A percentile compares a stretch with the other conserved stretches of the same genome.
phyloP scores from a whole-genome alignment of 2,329 filamentous ascomycete genomes.

The Ceratocystis lukuohia region DNA sequence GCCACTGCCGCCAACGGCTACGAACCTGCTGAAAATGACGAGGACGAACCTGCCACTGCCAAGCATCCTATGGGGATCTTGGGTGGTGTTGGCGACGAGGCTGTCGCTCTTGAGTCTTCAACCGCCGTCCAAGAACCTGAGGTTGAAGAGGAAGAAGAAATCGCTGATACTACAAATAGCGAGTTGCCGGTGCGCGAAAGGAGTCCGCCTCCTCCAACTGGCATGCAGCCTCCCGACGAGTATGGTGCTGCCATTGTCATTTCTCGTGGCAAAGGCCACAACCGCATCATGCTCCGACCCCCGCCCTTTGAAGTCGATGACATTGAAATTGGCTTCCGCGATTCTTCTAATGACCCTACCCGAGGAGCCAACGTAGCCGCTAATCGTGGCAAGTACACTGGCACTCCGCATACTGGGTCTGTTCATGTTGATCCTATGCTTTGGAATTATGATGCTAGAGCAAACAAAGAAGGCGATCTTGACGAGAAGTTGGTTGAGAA shows the following conservation, averaged over 20 bases:
- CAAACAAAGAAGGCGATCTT: constrained; percentile 36
- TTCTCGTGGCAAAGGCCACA: constrained; percentile 33
- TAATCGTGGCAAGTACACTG: constrained; percentile 40
- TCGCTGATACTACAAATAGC: constrained; percentile 6
- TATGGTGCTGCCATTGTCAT: constrained; percentile 38
- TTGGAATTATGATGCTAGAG: constrained; percentile 39
- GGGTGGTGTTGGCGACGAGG: constrained; percentile 20
- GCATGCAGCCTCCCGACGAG: constrained; percentile 36
- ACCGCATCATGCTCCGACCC: constrained; percentile 40
- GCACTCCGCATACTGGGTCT: constrained; percentile 40
- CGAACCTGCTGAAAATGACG: constrained; percentile 20
- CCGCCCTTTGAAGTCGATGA: constrained; percentile 36
- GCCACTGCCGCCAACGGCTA: constrained; percentile 13
- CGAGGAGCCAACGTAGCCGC: constrained; percentile 24
- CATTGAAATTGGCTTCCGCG: constrained; percentile 46
- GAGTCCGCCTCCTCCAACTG: constrained; percentile 30
- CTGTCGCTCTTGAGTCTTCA: constrained; percentile 17
- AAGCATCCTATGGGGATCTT: constrained; percentile 27
- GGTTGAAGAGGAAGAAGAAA: constrained; percentile 15
- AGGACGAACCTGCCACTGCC: constrained; percentile 17
- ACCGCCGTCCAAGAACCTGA: constrained; percentile 18
- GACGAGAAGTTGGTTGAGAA: constrained; percentile 38
- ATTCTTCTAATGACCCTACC: constrained; percentile 42
- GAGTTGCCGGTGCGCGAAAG: constrained; percentile 28
- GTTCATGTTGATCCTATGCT: constrained; percentile 43